phyloP scores from a whole-genome alignment of 164 flowering plant genomes.

The Saururus chinensis region DNA sequence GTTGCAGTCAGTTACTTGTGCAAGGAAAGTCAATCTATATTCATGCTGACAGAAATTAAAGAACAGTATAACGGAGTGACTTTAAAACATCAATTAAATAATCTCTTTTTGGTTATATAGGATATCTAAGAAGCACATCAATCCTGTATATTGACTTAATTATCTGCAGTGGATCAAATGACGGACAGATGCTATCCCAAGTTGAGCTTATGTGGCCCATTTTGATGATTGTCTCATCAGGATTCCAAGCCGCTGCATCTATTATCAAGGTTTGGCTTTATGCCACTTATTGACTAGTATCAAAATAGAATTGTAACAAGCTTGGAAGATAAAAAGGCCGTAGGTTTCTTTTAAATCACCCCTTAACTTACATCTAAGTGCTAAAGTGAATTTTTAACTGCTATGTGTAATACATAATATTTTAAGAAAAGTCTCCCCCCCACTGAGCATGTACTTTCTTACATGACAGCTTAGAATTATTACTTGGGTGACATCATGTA shows the following conservation, averaged over 20 bases:
- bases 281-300: not conserved
- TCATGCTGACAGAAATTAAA: too few relatives aligned
- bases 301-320: too few relatives aligned
- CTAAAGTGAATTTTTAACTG: not conserved
- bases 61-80: too few relatives aligned
- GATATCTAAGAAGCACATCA: not conserved
- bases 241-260: conserved; percentile 83
- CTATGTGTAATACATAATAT: not conserved
- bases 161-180: conserved; percentile 51
- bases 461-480: not conserved
- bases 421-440: not conserved
- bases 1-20: too few relatives aligned
- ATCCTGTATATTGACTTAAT: not conserved
- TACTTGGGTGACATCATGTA: not conserved
- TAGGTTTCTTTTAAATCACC: too few relatives aligned
- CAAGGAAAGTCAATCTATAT: too few relatives aligned
- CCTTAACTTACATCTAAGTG: not conserved
- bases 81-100: too few relatives aligned
- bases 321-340: not conserved
- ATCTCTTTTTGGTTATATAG: too few relatives aligned
- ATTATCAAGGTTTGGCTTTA: conserved; percentile 50
- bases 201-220: conserved; percentile 66
- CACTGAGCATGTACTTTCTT: not conserved
- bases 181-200: conserved; percentile 47
- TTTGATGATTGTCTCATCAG: conserved; percentile 70